These are phyloP conservation scores for Rubus parviflorus DNA, from an alignment of 306 rosid species.

Conservation along the genomic window DNA sequence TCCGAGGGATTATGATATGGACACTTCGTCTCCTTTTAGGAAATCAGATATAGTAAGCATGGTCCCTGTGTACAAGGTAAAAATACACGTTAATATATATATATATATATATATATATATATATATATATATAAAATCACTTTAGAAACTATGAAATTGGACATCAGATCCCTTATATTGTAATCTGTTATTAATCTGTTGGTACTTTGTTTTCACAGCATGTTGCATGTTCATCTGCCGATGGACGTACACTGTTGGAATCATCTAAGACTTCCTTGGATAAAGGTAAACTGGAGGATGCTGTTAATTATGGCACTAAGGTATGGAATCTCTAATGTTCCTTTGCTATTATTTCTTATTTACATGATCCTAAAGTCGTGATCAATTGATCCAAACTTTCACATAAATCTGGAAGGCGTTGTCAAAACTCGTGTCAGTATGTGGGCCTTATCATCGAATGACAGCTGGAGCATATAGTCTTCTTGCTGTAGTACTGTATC, in stretches of 20 bases:
- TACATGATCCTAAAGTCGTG: background rate
- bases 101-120: no score
- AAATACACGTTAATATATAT: background rate
- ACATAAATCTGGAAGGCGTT: constrained; percentile 68
- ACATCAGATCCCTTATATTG: constrained; percentile 13
- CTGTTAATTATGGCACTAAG: constrained; percentile 95
- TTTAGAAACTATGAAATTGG: background rate
- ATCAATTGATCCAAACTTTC: constrained; percentile 28
- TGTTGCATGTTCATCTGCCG: constrained; percentile 97
- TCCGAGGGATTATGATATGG: constrained; percentile 91
- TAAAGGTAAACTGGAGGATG: constrained; percentile 98
- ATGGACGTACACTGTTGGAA: constrained; percentile 93
- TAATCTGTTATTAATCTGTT: background rate
- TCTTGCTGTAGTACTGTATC: constrained; percentile 92
- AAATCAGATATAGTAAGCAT: constrained; percentile 79
- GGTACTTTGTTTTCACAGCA: constrained; percentile 50
- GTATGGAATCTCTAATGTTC: constrained; percentile 35
- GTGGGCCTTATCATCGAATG: constrained; percentile 98
- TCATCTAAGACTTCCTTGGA: constrained; percentile 96
- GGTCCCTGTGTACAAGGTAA: constrained; percentile 96
- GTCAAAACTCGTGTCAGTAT: constrained; percentile 79
- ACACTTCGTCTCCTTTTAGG: constrained; percentile 64
- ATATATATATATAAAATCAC: background rate
- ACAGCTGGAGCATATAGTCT: constrained; percentile 99
- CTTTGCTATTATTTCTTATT: background rate